A percentile compares a stretch with the other conserved stretches of the same genome.
Evolutionary conservation across 169 alveolate species (phyloP).

Genomic region (Perkinsus chesapeaki): DNA sequence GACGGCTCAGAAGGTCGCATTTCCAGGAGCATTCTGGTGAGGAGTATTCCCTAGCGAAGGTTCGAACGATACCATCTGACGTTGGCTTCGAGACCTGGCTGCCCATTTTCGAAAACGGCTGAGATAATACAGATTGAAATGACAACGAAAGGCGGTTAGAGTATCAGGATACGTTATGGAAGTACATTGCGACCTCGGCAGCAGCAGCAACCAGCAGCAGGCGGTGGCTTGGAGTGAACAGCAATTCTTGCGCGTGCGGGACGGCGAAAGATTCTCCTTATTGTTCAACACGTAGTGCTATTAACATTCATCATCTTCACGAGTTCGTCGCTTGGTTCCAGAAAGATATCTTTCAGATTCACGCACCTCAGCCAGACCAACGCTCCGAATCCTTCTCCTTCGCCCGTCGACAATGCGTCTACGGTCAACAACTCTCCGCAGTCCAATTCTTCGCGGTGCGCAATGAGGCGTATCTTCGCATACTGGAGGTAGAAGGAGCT

Average conservation of each 20-base stretch:
- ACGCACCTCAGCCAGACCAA: neutral
- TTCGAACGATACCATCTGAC: neutral
- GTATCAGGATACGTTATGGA: neutral
- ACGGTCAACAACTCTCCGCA: neutral
- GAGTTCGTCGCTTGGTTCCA: neutral
- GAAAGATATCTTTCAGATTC: neutral
- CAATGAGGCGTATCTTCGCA: neutral
- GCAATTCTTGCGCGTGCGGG: neutral
- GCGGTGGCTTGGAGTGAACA: neutral
- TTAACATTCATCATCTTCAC: neutral
- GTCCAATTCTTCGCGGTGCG: neutral
- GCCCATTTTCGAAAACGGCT: neutral
- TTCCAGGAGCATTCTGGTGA: neutral
- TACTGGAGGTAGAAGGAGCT: neutral
- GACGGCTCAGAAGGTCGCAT: neutral
- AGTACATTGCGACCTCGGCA: neutral
- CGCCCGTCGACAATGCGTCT: neutral
- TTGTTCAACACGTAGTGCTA: too few species aligned
- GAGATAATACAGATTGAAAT: neutral
- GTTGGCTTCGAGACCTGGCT: neutral
- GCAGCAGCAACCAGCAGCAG: neutral
- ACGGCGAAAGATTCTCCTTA: neutral
- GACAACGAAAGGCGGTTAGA: neutral
- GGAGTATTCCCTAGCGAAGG: neutral
- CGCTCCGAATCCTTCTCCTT: neutral